Base-by-base conservation (phyloP, 331 rosid genomes). In the Prunus yedoensis region DNA sequence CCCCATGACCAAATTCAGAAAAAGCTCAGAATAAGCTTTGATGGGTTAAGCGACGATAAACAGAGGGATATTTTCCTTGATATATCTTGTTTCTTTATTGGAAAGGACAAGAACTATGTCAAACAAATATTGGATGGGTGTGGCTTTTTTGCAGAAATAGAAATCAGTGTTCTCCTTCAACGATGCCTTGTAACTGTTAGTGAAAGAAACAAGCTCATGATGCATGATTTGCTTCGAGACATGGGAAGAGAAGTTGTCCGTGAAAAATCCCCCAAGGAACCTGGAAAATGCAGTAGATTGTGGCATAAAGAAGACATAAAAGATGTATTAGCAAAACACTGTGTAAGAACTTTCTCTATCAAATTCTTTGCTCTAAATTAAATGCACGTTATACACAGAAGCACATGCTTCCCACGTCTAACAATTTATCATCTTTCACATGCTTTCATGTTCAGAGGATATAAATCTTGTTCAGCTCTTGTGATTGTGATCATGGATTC, bases 1-100 rank as follows among this genome's bases (percentile, higher is more conserved):
- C 81, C 78, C 15, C 81, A 20, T 65, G 51, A 1, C 17, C 28
- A 65, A 35, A 65, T 65, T 11, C 75, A 77, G 0, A 7, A 59
- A 17, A 84, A 80, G 76, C 73, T 80, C 15, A 74, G 18, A 78
- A 49, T 80, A 70, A 84, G 83, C 16, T 84, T 10, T 45, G 80
- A 84, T 59, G 79, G 65, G 2, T 52, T 84, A 57, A n/a, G 20
- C 3, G 71, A 84, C 30, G 74, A 84, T 38, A 64, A 13, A 2
- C 15, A 23, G 71, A 80, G 28, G 61, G 80, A 77, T n/a, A 77
- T 84, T 63, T 84, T 84, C 30, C 83, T 80, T 45, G 80, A 84
- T 32, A 49, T 77, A 49, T 71, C 74, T 2, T 80, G 83, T 58
- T 84, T 80, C 66, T 80, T 80, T 51, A 58, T 84, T n/a, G 80